phyloP scores from a whole-genome alignment of 179 eudicot genomes.

The Dionaea muscipula region DNA sequence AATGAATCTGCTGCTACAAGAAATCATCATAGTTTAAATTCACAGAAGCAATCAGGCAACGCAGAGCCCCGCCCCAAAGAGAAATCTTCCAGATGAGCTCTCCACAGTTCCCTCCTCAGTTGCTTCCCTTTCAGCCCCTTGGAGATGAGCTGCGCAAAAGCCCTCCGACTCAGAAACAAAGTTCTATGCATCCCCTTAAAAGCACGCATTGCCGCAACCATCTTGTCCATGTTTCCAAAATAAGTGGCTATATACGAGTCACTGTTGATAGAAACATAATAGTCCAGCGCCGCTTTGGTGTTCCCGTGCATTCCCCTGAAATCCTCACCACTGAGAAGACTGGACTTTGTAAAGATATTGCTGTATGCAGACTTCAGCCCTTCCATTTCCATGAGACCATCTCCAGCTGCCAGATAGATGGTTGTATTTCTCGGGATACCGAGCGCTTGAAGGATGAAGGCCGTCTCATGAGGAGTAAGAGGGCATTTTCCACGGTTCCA shows the following conservation, averaged over 20 bases:
- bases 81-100: slow-evolving; percentile 59
- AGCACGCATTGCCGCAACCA: slow-evolving; percentile 95
- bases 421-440: slow-evolving; percentile 61
- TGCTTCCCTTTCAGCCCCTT: slow-evolving; percentile 46
- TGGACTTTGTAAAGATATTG: slow-evolving; percentile 59
- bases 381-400: slow-evolving; percentile 82
- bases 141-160: slow-evolving; percentile 48
- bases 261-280: slow-evolving; percentile 69
- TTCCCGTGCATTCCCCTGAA: slow-evolving; percentile 85
- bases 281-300: slow-evolving; percentile 93
- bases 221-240: slow-evolving; percentile 98
- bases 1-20: too few relatives aligned
- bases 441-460: slow-evolving; percentile 61
- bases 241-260: slow-evolving; percentile 83
- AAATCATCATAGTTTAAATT: slow-evolving; percentile 38
- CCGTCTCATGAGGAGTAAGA: slow-evolving; percentile 81
- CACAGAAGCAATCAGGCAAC: slow-evolving; percentile 91
- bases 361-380: slow-evolving; percentile 62
- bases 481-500: slow-evolving; percentile 92
- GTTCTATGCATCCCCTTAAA: slow-evolving; percentile 63
- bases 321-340: slow-evolving; percentile 47
- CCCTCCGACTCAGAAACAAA: slow-evolving; percentile 58
- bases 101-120: slow-evolving; percentile 59
- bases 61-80: slow-evolving; percentile 77
- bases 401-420: slow-evolving; percentile 88